phyloP scores from a whole-genome alignment of 805 yeast genomes.

The Peterozyma toletana region DNA sequence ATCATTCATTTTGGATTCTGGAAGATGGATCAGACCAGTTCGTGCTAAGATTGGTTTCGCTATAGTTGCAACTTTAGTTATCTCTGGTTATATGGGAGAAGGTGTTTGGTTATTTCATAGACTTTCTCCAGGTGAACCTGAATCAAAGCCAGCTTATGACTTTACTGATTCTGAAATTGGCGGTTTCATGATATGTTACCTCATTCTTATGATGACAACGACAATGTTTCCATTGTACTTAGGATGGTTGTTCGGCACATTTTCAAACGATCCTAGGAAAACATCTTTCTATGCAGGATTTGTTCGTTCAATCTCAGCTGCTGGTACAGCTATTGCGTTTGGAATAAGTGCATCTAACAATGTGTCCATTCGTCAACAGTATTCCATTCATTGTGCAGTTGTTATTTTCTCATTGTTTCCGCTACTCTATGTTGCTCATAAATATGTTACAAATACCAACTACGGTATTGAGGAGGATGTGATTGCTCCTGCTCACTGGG shows the following conservation, averaged over 20 bases:
- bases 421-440: constrained; percentile 8
- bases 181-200: constrained; percentile 7
- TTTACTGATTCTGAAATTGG: constrained; percentile 8
- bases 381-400: constrained; percentile 7
- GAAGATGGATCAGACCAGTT: no score
- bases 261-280: constrained; percentile 13
- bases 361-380: constrained; percentile 4
- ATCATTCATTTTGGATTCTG: no score
- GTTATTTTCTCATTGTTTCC: constrained; percentile 8
- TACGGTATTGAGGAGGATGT: constrained; percentile 9
- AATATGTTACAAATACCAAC: constrained; percentile 9
- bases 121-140: no score
- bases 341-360: constrained; percentile 10
- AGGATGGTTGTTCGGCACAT: constrained; percentile 6
- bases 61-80: no score
- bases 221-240: no score
- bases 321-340: constrained; percentile 11
- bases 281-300: constrained; percentile 10
- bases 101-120: no score
- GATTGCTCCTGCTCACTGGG: constrained; percentile 2
- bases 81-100: no score
- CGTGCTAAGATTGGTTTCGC: no score
- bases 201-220: no score
- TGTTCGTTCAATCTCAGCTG: constrained; percentile 9
- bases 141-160: constrained; percentile 3